A percentile compares a stretch with the other conserved stretches of the same genome.
These are phyloP conservation scores for Vitis hybrid DNA, from an alignment of 177 flowering plant species.

Conservation along the genomic window DNA sequence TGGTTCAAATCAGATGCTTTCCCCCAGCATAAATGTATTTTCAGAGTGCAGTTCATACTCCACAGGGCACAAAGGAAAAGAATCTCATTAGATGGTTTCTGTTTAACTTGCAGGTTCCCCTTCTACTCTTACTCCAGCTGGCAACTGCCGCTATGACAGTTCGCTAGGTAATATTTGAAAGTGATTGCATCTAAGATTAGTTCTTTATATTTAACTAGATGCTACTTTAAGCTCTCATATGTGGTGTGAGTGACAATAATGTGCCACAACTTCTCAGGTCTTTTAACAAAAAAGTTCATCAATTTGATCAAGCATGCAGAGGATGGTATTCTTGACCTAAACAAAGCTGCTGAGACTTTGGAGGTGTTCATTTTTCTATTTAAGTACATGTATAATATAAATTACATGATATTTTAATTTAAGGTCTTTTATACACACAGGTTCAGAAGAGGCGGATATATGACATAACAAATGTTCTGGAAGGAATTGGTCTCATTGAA, in stretches of 20 bases:
- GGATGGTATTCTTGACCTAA: constrained; percentile 93
- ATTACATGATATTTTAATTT: not conserved
- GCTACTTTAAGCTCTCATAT: not conserved
- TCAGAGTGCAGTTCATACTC: not conserved
- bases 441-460: constrained; percentile 98
- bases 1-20: not conserved
- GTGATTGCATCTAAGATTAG: not conserved
- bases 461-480: constrained; percentile 98
- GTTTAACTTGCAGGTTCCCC: constrained; percentile 68
- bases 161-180: constrained; percentile 67
- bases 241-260: constrained; percentile 6
- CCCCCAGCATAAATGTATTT: not conserved
- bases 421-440: constrained; percentile 36
- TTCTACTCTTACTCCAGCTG: constrained; percentile 68
- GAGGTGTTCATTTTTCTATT: constrained; percentile 44
- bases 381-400: not conserved
- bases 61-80: not conserved
- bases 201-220: constrained; percentile 2
- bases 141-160: constrained; percentile 96
- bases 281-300: constrained; percentile 89
- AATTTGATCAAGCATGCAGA: constrained; percentile 86
- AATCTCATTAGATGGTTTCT: not conserved
- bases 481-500: constrained; percentile 97
- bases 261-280: constrained; percentile 39
- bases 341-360: constrained; percentile 90